Percentiles rank a stretch among this genome's conserved stretches.
Conservation (phyloP, 345 rosid genomes). For the Bruguiera gymnorhiza region DNA sequence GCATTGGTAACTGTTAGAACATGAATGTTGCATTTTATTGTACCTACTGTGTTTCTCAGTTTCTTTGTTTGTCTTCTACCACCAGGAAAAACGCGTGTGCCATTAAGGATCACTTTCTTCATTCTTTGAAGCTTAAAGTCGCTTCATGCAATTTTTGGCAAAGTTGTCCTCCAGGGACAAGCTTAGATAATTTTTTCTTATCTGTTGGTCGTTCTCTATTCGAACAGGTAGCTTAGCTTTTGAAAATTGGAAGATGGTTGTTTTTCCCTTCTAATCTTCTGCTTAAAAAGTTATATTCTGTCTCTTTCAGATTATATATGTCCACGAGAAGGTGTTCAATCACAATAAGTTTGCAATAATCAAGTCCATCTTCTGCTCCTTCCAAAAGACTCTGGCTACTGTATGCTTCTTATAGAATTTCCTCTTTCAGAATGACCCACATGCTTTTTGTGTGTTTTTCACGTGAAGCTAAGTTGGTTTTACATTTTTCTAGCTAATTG, state of each 20-base stretch:
- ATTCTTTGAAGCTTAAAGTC: conserved; percentile 47
- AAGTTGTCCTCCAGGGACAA: conserved; percentile 34
- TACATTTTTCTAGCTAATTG: neutral
- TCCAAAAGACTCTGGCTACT: conserved; percentile 30
- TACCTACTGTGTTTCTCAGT: neutral
- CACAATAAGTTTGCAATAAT: conserved; percentile 52
- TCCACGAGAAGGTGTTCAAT: conserved; percentile 63
- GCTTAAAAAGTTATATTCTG: conserved; percentile 13
- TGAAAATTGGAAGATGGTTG: neutral
- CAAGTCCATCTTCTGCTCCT: conserved; percentile 44
- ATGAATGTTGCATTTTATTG: neutral
- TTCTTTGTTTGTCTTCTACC: neutral
- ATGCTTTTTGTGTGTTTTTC: neutral
- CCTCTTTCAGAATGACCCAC: neutral
- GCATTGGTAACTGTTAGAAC: neutral
- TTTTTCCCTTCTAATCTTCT: neutral
- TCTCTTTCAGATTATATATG: conserved; percentile 60
- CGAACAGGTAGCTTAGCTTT: conserved; percentile 51
- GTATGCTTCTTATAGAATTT: conserved; percentile 33
- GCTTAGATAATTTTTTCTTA: conserved; percentile 42
- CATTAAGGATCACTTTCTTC: conserved; percentile 53
- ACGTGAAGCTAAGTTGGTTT: neutral
- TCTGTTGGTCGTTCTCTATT: conserved; percentile 56
- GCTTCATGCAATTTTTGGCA: conserved; percentile 61
- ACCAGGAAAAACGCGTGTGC: conserved; percentile 47